phyloP scores from a whole-genome alignment of 202 grass and related monocot genomes.

The Musa balbisiana region DNA sequence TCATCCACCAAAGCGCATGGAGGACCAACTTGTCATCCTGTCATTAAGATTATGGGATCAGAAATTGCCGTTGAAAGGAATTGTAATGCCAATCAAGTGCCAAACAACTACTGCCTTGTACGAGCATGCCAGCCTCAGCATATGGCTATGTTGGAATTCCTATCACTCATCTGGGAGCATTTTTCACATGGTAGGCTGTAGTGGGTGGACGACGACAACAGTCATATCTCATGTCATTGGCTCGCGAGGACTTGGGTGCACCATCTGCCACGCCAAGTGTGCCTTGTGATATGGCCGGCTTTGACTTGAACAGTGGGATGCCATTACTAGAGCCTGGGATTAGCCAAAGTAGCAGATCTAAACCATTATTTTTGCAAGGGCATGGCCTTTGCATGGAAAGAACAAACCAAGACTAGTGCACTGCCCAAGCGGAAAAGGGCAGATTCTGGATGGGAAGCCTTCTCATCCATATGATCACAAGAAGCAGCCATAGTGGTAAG shows the following conservation, averaged over 20 bases:
- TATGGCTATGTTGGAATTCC: conserved; percentile 30
- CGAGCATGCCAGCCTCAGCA: conserved; percentile 13
- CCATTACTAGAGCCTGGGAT: conserved; percentile 17
- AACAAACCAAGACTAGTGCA: conserved; percentile 24
- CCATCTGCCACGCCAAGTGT: neutral
- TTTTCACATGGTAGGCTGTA: conserved; percentile 39
- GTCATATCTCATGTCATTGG: conserved; percentile 28
- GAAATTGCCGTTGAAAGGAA: conserved; percentile 35
- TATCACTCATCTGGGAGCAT: conserved; percentile 37
- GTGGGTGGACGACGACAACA: conserved; percentile 19
- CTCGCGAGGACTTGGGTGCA: conserved; percentile 6
- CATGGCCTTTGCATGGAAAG: conserved; percentile 35
- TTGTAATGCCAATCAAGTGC: conserved; percentile 35
- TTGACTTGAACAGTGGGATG: conserved; percentile 37
- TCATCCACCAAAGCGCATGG: conserved; percentile 30
- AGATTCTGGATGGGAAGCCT: conserved; percentile 52
- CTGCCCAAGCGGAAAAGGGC: conserved; percentile 62
- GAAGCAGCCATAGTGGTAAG: neutral
- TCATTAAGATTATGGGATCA: conserved; percentile 49
- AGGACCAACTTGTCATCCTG: conserved; percentile 23
- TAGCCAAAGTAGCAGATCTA: conserved; percentile 14
- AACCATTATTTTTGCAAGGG: conserved; percentile 40
- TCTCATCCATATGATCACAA: conserved; percentile 20
- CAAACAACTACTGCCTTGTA: conserved; percentile 15
- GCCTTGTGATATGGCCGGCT: conserved; percentile 27